Evolutionary conservation across 108 stramenopile species (phyloP).

Genomic region (Skeletonema costatum): DNA sequence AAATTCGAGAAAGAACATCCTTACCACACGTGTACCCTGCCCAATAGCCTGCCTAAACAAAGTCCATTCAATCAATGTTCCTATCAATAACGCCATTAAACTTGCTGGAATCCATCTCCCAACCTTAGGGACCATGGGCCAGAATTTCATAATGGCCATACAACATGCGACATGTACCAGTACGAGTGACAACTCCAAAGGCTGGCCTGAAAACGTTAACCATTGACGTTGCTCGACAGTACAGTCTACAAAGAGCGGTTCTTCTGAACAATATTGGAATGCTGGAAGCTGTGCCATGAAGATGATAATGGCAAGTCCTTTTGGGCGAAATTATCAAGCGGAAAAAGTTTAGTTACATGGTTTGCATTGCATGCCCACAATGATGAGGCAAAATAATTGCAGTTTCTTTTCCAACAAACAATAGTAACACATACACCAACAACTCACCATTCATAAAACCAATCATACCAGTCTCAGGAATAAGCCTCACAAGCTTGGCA

Average conservation of each 20-base stretch:
- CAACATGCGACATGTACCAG: conserved; percentile 41
- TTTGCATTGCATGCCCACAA: not conserved
- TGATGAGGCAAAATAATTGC: not conserved
- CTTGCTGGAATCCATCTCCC: conserved; percentile 52
- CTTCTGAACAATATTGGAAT: conserved; percentile 44
- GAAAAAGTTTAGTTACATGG: not conserved
- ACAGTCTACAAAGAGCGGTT: conserved; percentile 56
- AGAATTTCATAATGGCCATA: conserved; percentile 62
- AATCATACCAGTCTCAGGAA: conserved; percentile 64
- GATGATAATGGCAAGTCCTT: conserved; percentile 53
- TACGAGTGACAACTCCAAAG: conserved; percentile 21
- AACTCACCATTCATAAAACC: conserved; percentile 59
- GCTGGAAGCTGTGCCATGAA: conserved; percentile 60
- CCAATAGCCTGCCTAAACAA: conserved; percentile 47
- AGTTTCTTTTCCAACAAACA: too few species aligned
- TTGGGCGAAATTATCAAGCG: not conserved
- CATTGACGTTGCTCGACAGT: conserved; percentile 48
- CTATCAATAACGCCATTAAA: conserved; percentile 53
- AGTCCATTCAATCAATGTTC: conserved; percentile 53
- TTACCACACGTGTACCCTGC: conserved; percentile 49
- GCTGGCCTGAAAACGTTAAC: conserved; percentile 45
- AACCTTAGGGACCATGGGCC: conserved; percentile 37
- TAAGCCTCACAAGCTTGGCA: conserved; percentile 57
- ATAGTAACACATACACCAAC: not conserved
- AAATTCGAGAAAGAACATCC: not conserved